Evolutionary conservation across 148 eudicot species (phyloP).

Genomic region (Chenopodium album): DNA sequence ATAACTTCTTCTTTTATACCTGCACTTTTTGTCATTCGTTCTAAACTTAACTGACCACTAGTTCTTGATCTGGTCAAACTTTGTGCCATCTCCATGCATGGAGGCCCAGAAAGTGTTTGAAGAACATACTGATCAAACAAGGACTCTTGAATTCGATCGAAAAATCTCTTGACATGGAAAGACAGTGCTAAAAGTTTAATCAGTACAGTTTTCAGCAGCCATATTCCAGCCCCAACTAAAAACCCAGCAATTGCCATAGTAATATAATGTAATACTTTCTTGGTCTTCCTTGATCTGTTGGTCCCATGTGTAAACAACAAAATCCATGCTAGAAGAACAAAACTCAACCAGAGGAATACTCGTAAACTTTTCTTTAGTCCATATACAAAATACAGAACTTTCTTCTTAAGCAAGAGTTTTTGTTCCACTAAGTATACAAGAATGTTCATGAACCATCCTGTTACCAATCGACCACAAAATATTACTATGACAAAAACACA

Average conservation of each 20-base stretch:
- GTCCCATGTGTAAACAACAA: constrained; percentile 60
- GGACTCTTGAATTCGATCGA: constrained; percentile 83
- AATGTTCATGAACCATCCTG: constrained; percentile 49
- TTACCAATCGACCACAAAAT: constrained; percentile 62
- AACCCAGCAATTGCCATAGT: constrained; percentile 66
- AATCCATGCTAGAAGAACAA: constrained; percentile 77
- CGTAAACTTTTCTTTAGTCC: constrained; percentile 68
- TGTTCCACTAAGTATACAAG: constrained; percentile 60
- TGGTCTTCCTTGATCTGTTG: constrained; percentile 40
- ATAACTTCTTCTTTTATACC: constrained; percentile 57
- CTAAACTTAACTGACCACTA: constrained; percentile 56
- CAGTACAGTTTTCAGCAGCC: constrained; percentile 68
- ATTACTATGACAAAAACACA: constrained; percentile 62
- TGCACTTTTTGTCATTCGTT: constrained; percentile 32
- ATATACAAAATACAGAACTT: constrained; percentile 73
- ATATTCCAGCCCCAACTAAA: constrained; percentile 70
- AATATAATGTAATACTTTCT: constrained; percentile 44
- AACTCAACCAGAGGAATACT: constrained; percentile 63
- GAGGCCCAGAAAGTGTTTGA: constrained; percentile 70
- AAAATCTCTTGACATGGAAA: constrained; percentile 77
- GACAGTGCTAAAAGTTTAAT: constrained; percentile 64
- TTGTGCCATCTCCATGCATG: constrained; percentile 38
- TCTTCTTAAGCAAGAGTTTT: constrained; percentile 66
- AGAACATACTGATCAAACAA: constrained; percentile 81
- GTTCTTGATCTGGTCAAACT: constrained; percentile 22